Conservation (phyloP, 768 basidiomycete species). For the Pleurotus tuoliensis region DNA sequence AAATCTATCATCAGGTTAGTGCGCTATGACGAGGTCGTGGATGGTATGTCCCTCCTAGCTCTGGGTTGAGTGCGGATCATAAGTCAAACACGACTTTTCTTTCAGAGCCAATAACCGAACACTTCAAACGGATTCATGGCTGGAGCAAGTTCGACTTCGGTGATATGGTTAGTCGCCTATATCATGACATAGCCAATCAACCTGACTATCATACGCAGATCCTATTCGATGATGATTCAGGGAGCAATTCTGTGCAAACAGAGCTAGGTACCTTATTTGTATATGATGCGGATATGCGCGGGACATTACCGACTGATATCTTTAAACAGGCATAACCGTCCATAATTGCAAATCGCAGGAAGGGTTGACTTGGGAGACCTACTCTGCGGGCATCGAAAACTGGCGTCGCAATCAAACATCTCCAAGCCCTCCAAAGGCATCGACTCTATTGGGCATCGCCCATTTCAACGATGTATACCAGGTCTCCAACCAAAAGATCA, state of each 20-base stretch:
- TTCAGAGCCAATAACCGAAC: not conserved
- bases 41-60: not conserved
- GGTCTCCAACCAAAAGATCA: constrained; percentile 68
- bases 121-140: constrained; percentile 1
- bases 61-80: not conserved
- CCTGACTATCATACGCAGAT: not conserved
- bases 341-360: not conserved
- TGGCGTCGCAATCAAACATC: not conserved
- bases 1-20: not conserved
- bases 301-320: too few species aligned
- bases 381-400: not conserved
- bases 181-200: not conserved
- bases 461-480: constrained; percentile 88
- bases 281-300: too few species aligned
- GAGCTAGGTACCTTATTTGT: not conserved
- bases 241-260: not conserved
- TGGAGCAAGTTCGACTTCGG: not conserved
- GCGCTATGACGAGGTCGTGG: not conserved
- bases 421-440: not conserved
- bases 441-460: constrained; percentile 29
- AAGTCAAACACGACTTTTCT: not conserved
- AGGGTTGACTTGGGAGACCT: not conserved
- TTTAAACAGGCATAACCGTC: not conserved
- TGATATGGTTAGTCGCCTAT: not conserved
- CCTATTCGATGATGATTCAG: not conserved